phyloP scores from a whole-genome alignment of 768 basidiomycete species.

The Mrakia frigida region DNA sequence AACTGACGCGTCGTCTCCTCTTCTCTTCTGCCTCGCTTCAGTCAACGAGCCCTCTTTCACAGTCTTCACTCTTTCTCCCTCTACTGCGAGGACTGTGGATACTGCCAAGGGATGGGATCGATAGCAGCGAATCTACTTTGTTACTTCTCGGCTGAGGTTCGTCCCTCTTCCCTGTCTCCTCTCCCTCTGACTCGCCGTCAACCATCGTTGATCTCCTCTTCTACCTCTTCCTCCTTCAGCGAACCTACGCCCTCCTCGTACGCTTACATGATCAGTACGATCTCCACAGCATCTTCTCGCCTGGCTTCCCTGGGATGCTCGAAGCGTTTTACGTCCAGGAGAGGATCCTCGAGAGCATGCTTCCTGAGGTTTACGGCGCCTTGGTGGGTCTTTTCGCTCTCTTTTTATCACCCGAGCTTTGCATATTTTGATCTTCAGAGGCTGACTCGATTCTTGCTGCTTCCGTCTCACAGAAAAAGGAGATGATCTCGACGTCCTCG shows the following conservation, averaged over 20 bases:
- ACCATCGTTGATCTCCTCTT: neutral
- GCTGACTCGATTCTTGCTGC: too few species aligned
- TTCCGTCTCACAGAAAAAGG: constrained; percentile 52
- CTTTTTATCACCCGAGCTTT: neutral
- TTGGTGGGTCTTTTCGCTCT: constrained; percentile 51
- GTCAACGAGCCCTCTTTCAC: constrained; percentile 91
- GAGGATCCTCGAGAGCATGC: constrained; percentile 71
- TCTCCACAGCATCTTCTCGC: constrained; percentile 82
- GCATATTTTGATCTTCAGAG: neutral
- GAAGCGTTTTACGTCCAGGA: constrained; percentile 97
- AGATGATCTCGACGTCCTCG: constrained; percentile 85
- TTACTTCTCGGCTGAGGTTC: constrained; percentile 78
- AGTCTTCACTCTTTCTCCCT: constrained; percentile 89
- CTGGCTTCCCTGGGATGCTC: constrained; percentile 90
- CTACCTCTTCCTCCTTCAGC: constrained; percentile 40
- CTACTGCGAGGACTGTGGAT: constrained; percentile 78
- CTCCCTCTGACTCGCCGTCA: neutral
- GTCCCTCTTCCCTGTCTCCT: constrained; percentile 24
- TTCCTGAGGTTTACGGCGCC: constrained; percentile 81
- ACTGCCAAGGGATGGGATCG: constrained; percentile 98
- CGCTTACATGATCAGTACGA: constrained; percentile 82
- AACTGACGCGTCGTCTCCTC: neutral
- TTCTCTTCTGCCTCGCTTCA: constrained; percentile 40
- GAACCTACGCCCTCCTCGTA: constrained; percentile 74
- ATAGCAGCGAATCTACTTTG: constrained; percentile 90